Percentiles rank a stretch among this genome's conserved stretches.
These are phyloP conservation scores for Dendrothele bispora DNA, from an alignment of 768 basidiomycete species.

Conservation along the genomic window DNA sequence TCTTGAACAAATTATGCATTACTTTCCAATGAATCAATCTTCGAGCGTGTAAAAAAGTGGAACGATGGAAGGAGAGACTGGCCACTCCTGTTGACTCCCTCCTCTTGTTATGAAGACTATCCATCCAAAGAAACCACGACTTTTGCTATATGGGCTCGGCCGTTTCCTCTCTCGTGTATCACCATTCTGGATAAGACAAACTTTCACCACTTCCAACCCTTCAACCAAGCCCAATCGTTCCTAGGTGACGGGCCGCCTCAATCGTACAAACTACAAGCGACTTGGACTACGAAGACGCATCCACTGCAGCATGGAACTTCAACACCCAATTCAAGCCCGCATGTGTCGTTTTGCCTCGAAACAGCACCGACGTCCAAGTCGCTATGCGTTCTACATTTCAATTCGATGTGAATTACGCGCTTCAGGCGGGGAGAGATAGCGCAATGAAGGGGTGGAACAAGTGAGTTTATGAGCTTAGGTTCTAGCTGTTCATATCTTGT, in stretches of 20 bases:
- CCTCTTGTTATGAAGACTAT: no score
- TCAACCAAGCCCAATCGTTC: constrained; percentile 12
- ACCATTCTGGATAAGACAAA: no score
- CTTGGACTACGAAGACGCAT: constrained; percentile 14
- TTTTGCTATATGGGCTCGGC: no score
- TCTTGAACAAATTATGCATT: no score
- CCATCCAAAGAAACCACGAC: no score
- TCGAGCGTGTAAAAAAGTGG: no score
- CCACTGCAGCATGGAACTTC: constrained; percentile 28
- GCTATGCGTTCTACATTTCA: constrained; percentile 37
- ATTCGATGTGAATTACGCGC: constrained; percentile 35
- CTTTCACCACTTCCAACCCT: no score
- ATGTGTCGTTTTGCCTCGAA: constrained; percentile 32
- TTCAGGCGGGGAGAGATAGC: constrained; percentile 40
- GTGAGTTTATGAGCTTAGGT: constrained; percentile 24
- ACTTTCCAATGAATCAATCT: no score
- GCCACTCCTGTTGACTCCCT: no score
- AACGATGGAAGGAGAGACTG: no score
- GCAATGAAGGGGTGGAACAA: constrained; percentile 43
- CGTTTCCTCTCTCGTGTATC: no score
- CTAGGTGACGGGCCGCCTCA: constrained; percentile 24
- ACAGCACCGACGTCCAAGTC: constrained; percentile 28
- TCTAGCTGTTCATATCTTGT: neutral
- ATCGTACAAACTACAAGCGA: constrained; percentile 21
- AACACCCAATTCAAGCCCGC: no score